Evolutionary conservation across 164 flowering plant genomes (phyloP).

Genomic region (Aristolochia californica): DNA sequence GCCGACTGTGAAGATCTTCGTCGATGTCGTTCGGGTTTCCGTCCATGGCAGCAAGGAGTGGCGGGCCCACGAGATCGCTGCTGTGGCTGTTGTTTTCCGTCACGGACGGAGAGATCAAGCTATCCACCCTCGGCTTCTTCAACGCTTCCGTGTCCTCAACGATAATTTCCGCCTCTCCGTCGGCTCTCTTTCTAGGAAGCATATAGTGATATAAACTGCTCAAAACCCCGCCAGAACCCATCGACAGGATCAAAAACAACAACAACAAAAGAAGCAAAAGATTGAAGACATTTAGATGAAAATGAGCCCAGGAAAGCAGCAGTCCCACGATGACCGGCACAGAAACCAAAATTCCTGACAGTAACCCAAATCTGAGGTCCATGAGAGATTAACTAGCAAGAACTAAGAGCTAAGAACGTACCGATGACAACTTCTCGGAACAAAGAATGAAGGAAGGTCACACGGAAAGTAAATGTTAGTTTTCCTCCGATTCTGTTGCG

Average conservation of each 20-base stretch:
- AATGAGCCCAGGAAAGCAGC: conserved; percentile 3
- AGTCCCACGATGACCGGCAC: conserved; percentile 7
- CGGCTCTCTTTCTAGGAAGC: conserved; percentile 54
- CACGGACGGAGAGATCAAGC: conserved; percentile 14
- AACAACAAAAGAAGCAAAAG: conserved; percentile 12
- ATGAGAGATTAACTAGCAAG: conserved; percentile 1
- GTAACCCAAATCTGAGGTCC: conserved; percentile 11
- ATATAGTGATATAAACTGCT: conserved; percentile 44
- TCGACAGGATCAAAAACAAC: conserved; percentile 16
- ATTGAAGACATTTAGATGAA: conserved; percentile 13
- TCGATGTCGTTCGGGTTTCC: conserved; percentile 51
- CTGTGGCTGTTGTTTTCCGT: conserved; percentile 6
- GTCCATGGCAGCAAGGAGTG: conserved; percentile 25
- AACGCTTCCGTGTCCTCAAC: conserved; percentile 11
- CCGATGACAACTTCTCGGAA: conserved; percentile 11
- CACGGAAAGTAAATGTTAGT: background rate
- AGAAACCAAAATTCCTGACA: conserved; percentile 16
- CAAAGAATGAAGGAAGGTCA: background rate
- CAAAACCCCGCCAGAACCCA: conserved; percentile 26
- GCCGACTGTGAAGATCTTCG: conserved; percentile 93
- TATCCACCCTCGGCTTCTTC: conserved; percentile 32
- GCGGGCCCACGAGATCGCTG: conserved; percentile 2
- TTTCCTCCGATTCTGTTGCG: background rate
- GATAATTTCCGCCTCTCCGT: conserved; percentile 20
- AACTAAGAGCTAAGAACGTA: conserved; percentile 10